Percentiles rank a stretch among this genome's conserved stretches.
Conservation (phyloP, 2,329 filamentous ascomycete genomes). For the Fusarium citri region DNA sequence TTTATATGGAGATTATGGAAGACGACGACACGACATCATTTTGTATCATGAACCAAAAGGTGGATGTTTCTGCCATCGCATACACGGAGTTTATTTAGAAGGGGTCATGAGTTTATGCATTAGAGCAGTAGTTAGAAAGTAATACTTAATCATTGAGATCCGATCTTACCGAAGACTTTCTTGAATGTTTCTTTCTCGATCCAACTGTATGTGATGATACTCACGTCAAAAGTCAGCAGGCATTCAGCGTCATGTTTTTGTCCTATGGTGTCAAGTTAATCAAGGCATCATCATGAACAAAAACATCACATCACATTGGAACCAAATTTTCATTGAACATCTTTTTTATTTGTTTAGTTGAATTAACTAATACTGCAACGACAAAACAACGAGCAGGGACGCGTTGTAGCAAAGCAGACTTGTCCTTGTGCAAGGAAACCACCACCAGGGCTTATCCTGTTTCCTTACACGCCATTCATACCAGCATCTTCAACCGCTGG, state of each 20-base stretch:
- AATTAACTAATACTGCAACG: constrained; percentile 59
- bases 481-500: constrained; percentile 51
- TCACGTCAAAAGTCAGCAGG: background rate
- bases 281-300: background rate
- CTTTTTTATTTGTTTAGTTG: constrained; percentile 48
- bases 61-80: background rate
- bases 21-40: constrained; percentile 1
- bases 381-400: constrained; percentile 56
- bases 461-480: constrained; percentile 45
- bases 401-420: constrained; percentile 51
- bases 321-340: constrained; percentile 35
- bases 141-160: constrained; percentile 1
- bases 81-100: constrained; percentile 9
- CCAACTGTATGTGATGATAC: background rate
- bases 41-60: constrained; percentile 2
- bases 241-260: background rate
- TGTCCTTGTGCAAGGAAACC: constrained; percentile 49
- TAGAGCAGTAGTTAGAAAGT: background rate
- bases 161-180: background rate
- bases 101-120: background rate
- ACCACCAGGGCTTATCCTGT: constrained; percentile 49
- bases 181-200: background rate
- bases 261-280: background rate
- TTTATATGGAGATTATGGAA: background rate
- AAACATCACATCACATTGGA: background rate